phyloP scores from a whole-genome alignment of 805 yeast genomes.

The Allodekkera sacchari region DNA sequence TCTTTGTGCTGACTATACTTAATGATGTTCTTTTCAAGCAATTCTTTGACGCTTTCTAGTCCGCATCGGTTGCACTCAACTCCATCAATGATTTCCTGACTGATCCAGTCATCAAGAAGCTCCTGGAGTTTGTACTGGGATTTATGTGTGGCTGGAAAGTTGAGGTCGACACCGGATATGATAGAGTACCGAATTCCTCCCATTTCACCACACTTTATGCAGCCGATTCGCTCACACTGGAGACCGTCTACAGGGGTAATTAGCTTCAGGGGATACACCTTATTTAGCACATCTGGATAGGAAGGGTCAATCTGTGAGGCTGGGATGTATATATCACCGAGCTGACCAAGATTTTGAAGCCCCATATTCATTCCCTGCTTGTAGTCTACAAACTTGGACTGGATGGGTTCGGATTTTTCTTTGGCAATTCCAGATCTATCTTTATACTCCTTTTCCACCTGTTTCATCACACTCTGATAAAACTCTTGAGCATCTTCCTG shows the following conservation, averaged over 20 bases:
- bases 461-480: conserved; percentile 68
- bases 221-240: conserved; percentile 82
- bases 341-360: conserved; percentile 41
- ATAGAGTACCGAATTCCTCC: conserved; percentile 87
- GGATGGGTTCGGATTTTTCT: conserved; percentile 18
- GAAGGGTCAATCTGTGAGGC: conserved; percentile 74
- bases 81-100: conserved; percentile 82
- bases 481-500: conserved; percentile 98
- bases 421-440: too few relatives aligned
- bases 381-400: conserved; percentile 17
- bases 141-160: conserved; percentile 45
- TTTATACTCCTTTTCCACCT: conserved; percentile 52
- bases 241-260: conserved; percentile 91
- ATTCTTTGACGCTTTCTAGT: conserved; percentile 49
- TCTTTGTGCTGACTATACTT: conserved; percentile 10
- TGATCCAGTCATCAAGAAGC: conserved; percentile 56
- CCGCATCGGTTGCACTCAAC: conserved; percentile 96
- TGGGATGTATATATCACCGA: conserved; percentile 63
- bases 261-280: conserved; percentile 45
- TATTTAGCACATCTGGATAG: conserved; percentile 32
- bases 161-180: conserved; percentile 63
- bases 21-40: conserved; percentile 32
- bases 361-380: conserved; percentile 26
- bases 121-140: conserved; percentile 38
- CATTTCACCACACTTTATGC: conserved; percentile 84